A percentile compares a stretch with the other conserved stretches of the same genome.
Evolutionary conservation across 208 protist genomes (phyloP).

Genomic region (Trichomonas gallinae): DNA sequence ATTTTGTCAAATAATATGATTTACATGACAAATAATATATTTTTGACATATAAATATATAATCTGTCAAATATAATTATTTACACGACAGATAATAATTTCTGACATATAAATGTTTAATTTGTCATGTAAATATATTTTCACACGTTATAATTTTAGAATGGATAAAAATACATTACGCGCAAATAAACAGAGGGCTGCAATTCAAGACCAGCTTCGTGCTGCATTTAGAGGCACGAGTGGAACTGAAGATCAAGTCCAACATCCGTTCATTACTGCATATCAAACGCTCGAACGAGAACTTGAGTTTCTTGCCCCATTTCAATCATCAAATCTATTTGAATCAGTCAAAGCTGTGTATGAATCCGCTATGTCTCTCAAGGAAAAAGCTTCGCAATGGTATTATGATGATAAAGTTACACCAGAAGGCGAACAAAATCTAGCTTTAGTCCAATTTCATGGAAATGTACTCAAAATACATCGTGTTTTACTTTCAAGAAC

Average conservation of each 20-base stretch:
- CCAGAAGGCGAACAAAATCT: background rate
- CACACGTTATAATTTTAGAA: background rate
- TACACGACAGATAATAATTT: no score
- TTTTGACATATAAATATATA: no score
- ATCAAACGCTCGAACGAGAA: background rate
- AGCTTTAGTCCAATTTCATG: background rate
- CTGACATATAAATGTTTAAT: no score
- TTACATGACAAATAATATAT: no score
- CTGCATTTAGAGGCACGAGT: background rate
- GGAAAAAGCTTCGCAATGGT: background rate
- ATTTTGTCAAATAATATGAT: no score
- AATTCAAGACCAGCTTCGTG: background rate
- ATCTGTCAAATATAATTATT: no score
- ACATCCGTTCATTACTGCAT: background rate
- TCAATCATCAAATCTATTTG: background rate
- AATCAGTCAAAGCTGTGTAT: background rate
- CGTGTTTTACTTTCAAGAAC: background rate
- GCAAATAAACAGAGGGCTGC: background rate
- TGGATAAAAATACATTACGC: background rate
- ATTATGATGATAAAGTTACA: background rate
- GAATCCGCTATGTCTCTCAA: background rate
- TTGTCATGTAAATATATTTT: no score
- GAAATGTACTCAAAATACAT: background rate
- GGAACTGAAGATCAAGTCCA: background rate
- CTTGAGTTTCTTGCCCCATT: background rate